Conservation (phyloP, 2,329 filamentous ascomycete species). For the Kalmusia sp. region DNA sequence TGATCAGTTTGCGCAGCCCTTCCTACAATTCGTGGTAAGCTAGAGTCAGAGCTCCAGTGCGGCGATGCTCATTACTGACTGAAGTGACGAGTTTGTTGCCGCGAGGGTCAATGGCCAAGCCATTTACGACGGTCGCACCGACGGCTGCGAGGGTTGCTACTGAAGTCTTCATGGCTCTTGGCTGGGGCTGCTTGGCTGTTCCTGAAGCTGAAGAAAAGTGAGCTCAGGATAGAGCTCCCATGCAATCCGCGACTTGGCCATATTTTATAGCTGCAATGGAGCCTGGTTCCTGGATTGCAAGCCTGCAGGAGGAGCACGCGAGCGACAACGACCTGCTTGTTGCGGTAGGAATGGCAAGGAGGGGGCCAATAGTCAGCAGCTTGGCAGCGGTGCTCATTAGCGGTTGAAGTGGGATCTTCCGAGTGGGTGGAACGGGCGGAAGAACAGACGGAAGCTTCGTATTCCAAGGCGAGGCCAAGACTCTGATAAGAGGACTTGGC, state of each 20-base stretch:
- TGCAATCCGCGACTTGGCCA: constrained; percentile 2
- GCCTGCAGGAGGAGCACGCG: background rate
- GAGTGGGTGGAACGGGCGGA: background rate
- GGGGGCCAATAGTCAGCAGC: background rate
- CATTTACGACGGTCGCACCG: constrained; percentile 24
- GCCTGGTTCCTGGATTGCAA: constrained; percentile 5
- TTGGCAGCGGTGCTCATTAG: background rate
- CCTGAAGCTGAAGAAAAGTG: constrained; percentile 8
- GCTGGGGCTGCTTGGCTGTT: constrained; percentile 2
- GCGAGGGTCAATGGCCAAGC: constrained; percentile 30
- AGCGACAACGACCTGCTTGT: constrained; percentile 3
- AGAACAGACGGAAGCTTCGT: background rate
- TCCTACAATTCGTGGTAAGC: constrained; percentile 20
- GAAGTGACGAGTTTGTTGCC: constrained; percentile 32
- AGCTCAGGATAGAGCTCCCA: constrained; percentile 8
- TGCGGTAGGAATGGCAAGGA: background rate
- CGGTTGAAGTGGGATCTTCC: background rate
- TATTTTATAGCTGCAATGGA: constrained; percentile 4
- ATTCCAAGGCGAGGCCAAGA: background rate
- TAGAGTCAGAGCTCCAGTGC: background rate
- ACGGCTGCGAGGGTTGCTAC: constrained; percentile 30
- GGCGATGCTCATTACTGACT: constrained; percentile 13
- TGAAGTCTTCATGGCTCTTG: constrained; percentile 25
- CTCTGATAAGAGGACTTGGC: background rate
- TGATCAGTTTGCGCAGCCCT: constrained; percentile 30